Evolutionary conservation across 2,329 filamentous ascomycete genomes (phyloP), one percentile per base, ranked within the genome.

Genomic region (Xylariomycetidae sp.): DNA sequence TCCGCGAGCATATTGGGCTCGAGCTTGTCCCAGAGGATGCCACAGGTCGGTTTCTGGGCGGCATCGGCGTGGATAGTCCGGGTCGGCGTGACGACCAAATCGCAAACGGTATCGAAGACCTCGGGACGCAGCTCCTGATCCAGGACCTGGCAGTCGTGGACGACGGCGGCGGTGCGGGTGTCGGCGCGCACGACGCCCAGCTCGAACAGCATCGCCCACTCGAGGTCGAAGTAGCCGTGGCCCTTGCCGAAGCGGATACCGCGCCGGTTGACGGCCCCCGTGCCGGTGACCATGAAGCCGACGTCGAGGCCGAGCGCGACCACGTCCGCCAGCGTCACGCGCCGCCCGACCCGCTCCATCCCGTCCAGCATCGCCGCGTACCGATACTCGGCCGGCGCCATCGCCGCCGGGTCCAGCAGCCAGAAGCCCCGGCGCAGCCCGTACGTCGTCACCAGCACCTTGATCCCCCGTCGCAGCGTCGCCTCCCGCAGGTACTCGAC

Each of bases 131-230:
- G 47, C 34, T 60, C 54, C 24, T 54, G 49, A 14, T 59, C 50
- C 16, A 67, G 43, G 8, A 66, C 52, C 44, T 67, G 64, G 34
- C 61, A 66, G 13, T 56, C 50, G 41, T 67, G 64, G 6, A 59
- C 61, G 5, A 66, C 34, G 5, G 55, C 57, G 2, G 59, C 46
- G 3, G 58, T 57, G 0, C 48, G 45, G 5, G 54, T 53, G 3
- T 40, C 28, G 5, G 29, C 10, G 4, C 32, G 34, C 6, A 65
- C 47, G 9, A 56, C 40, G 4, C 54, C 51, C 10, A 60, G 41
- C 13, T 56, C 51, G 17, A 49, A 53, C 17, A 67, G 44, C 44
- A 67, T 56, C 1, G 49, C 59, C 61, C 60, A 67, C 35, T 64
- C 63, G 6, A 67, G 50, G 29, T 67, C 63, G 27, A 67, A 66